These are phyloP conservation scores for Chlorophyllum brunneum DNA, from an alignment of 768 basidiomycete genomes.

Conservation along the genomic window DNA sequence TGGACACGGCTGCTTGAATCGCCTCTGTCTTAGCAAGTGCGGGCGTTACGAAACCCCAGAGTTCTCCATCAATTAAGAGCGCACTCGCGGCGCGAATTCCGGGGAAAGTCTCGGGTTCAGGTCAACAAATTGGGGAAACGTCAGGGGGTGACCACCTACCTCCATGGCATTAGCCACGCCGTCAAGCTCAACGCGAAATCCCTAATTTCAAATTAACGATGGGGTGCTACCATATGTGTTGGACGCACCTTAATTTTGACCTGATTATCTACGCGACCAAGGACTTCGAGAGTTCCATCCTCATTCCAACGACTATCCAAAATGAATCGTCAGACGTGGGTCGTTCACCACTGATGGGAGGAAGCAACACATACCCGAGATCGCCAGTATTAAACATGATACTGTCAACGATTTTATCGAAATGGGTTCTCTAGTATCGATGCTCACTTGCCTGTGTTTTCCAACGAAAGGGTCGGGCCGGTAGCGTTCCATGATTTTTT, in stretches of 20 bases:
- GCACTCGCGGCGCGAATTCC: slow-evolving; percentile 45
- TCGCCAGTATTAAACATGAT: slow-evolving; percentile 67
- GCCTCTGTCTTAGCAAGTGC: slow-evolving; percentile 28
- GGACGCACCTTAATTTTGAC: slow-evolving; percentile 53
- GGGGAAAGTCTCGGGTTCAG: slow-evolving; percentile 30
- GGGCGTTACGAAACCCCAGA: slow-evolving; percentile 56
- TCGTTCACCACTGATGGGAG: neutral
- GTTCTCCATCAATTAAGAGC: slow-evolving; percentile 44
- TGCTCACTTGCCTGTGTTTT: slow-evolving; percentile 37
- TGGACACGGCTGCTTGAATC: slow-evolving; percentile 42
- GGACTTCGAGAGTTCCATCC: slow-evolving; percentile 52
- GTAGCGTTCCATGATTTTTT: slow-evolving; percentile 51
- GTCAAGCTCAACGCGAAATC: slow-evolving; percentile 62
- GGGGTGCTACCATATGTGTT: neutral
- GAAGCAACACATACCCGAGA: slow-evolving; percentile 33
- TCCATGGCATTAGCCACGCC: slow-evolving; percentile 60
- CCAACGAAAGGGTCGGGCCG: slow-evolving; percentile 42
- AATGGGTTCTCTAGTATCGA: neutral
- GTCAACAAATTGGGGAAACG: neutral
- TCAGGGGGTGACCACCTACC: slow-evolving; percentile 25
- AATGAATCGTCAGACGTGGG: slow-evolving; percentile 4
- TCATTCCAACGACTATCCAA: slow-evolving; percentile 39
- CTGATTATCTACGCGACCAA: slow-evolving; percentile 60
- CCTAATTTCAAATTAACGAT: slow-evolving; percentile 26
- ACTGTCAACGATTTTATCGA: slow-evolving; percentile 16